Evolutionary conservation across 345 rosid genomes (phyloP), one percentile per base, ranked within the genome.

Genomic region (Abelmoschus esculentus): DNA sequence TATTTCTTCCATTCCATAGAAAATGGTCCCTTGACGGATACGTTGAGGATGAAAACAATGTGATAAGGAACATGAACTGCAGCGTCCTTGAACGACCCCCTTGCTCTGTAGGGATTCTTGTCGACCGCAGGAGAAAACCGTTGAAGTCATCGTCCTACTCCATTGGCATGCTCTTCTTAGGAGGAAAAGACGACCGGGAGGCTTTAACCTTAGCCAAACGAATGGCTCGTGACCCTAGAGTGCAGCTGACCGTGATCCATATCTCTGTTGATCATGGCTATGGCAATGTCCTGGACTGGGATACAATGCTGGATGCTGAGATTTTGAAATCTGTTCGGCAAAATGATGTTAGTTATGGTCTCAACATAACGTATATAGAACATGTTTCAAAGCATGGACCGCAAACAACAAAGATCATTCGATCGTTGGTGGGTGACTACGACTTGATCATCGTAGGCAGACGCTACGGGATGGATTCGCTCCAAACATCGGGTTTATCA

Each of bases 111-210:
- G 82, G 83, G n/a, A 76, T 80, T 46, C 70, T 77, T 15, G 59
- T 80, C 2, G 66, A 61, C 66, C 47, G 11, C 8, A 13, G 2
- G 3, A 9, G 34, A 6, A 10, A 13, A 14, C 4, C 44, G 12
- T 40, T 9, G 3, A 40, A 9, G 11, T 34, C 26, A 6, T 28
- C 59, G 0, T 55, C 40, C 3, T 72, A 61, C 28, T 60, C 61
- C 38, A 64, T 78, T 0, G 76, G 77, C 9, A 58, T 87, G 77
- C 69, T 91, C 47, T 91, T 87, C 77, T 57, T 83, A 4, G 96
- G 96, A 0, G 93, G 91, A 0, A 73, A 62, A 17, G 97, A 91
- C 46, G 96, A 91, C 34, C 64, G 83, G 0, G 97, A 87, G 50
- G 91, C 86, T 1, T 15, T 89, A 3, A 61, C 80, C 0, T 38